These are phyloP conservation scores for Wickerhamomyces chaumierensis DNA, from an alignment of 805 yeast genomes.

Conservation along the genomic window DNA sequence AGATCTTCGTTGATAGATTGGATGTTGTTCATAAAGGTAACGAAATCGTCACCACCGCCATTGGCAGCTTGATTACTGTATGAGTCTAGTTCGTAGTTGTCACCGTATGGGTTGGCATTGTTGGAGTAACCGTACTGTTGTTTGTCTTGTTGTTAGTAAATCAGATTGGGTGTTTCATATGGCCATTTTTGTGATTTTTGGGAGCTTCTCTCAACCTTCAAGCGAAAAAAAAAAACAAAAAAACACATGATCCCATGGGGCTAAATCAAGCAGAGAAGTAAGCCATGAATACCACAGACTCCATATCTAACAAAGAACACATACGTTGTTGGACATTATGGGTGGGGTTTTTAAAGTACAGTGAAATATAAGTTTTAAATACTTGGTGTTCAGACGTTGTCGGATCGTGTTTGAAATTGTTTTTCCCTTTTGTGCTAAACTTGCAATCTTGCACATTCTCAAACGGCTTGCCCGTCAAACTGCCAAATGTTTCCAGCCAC, in stretches of 20 bases:
- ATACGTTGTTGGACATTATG: neutral
- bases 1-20: constrained; percentile 58
- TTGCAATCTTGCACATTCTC: too few relatives aligned
- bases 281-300: too few relatives aligned
- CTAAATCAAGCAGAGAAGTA: too few relatives aligned
- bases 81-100: constrained; percentile 13
- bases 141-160: neutral
- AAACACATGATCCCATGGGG: too few relatives aligned
- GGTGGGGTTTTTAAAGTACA: neutral
- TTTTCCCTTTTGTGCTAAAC: neutral
- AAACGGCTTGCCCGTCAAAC: too few relatives aligned
- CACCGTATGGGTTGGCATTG: constrained; percentile 17
- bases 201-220: too few relatives aligned
- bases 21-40: constrained; percentile 57
- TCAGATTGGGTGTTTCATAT: too few relatives aligned
- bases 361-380: too few relatives aligned
- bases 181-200: too few relatives aligned
- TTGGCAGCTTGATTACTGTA: constrained; percentile 5
- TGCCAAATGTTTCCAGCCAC: too few relatives aligned
- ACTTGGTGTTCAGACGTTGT: too few relatives aligned
- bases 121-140: constrained; percentile 13
- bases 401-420: neutral
- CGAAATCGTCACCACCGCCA: constrained; percentile 36
- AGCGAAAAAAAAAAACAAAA: too few relatives aligned
- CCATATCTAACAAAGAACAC: neutral